These are phyloP conservation scores for Mortierella sp. DNA, from an alignment of 371 early-diverging fungal genomes.

Conservation along the genomic window DNA sequence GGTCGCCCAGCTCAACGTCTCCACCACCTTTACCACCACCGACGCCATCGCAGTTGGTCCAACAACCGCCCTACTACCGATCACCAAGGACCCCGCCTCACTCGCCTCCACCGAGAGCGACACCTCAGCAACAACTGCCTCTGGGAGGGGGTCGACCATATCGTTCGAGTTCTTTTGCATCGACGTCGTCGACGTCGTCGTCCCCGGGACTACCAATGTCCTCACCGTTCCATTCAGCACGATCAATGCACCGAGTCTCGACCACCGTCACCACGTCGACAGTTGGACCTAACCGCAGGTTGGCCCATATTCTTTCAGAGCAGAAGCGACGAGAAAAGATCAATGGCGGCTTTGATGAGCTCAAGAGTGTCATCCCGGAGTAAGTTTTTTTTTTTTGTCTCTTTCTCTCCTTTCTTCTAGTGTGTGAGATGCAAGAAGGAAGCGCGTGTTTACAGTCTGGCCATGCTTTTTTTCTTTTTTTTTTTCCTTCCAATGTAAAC, in stretches of 20 bases:
- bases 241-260: conserved; percentile 9
- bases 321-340: conserved; percentile 58
- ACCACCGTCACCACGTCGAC: conserved; percentile 13
- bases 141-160: neutral
- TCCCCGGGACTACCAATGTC: conserved; percentile 11
- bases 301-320: conserved; percentile 57
- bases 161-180: neutral
- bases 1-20: neutral
- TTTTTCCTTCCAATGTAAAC: neutral
- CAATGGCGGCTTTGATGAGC: conserved; percentile 58
- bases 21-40: neutral
- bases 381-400: conserved; percentile 15
- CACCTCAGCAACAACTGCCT: too few relatives aligned
- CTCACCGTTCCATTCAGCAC: conserved; percentile 1
- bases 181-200: neutral
- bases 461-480: neutral
- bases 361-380: conserved; percentile 55
- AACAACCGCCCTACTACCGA: neutral
- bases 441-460: neutral
- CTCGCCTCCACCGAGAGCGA: neutral
- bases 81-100: neutral
- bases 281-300: conserved; percentile 48
- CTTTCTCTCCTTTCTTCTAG: neutral
- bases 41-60: neutral
- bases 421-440: neutral